Base-by-base conservation (phyloP, 352 stramenopile genomes). In the Phytophthora nicotianae region DNA sequence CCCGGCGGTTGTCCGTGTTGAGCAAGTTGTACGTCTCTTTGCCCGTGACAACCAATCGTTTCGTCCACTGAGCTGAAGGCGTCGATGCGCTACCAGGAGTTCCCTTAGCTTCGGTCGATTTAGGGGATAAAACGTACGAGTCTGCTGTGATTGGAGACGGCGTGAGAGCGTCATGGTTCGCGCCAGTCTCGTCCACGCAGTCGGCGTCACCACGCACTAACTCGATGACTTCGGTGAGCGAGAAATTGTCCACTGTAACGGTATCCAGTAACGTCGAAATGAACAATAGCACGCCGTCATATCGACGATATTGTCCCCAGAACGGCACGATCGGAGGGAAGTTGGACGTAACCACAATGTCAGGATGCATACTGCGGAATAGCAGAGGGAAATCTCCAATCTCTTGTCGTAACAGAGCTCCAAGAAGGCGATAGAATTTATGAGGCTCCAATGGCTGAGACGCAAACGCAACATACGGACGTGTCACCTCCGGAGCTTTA, bases 281-380 rank as follows among this genome's bases (percentile, higher is more conserved):
- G 54, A 90, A 94, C 1, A 94, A 58, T 23, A 94, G 49, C 4
- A 94, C 62, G 16, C 86, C 86, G 53, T 94, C 86, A 35, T 93
- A 94, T 7, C 86, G 83, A 26, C 86, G 78, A 50, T 94, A 94
- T 54, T 94, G 86, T 0, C 86, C 86, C 86, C 86, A 94, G 56
- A 94, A 94, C 14, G 86, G 86, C 11, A 94, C 86, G 50, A 91
- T 91, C 5, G 86, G 86, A n/a, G 86, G 86, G 58, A 91, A 91
- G 35, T 94, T 94, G 4, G 80, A 91, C 13, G 86, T 94, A 29
- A 94, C 60, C 3, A 94, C 69, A 16, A 94, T 62, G 38, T 90
- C 81, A 5, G 86, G 86, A 58, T 94, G 86, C 23, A 94, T 86
- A 48, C 76, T 93, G 14, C 83, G 83, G 48, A 91, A 93, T 0